Evolutionary conservation across 148 eudicot species (phyloP).

Genomic region (Suaeda aralocaspica): DNA sequence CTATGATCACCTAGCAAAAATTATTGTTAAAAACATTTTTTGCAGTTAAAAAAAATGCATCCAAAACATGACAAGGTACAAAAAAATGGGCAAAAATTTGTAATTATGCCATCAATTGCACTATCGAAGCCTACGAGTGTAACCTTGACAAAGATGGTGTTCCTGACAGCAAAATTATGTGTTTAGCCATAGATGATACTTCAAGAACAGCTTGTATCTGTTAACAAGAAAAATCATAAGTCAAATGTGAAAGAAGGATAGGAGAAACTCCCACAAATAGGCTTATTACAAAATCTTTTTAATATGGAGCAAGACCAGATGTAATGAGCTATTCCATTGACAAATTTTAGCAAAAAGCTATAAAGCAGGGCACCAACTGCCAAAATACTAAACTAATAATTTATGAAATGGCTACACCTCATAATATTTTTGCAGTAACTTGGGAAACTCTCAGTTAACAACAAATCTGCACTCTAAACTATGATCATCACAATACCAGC

Average conservation of each 20-base stretch:
- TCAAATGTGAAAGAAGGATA: background rate
- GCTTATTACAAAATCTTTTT: background rate
- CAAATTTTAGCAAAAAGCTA: background rate
- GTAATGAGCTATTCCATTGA: background rate
- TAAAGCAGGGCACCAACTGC: background rate
- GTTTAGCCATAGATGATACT: slow-evolving; percentile 63
- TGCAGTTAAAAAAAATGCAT: slow-evolving; percentile 9
- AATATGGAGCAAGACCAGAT: slow-evolving; percentile 1
- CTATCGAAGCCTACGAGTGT: slow-evolving; percentile 27
- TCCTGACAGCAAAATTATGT: slow-evolving; percentile 77
- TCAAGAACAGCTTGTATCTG: slow-evolving; percentile 84
- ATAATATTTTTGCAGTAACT: background rate
- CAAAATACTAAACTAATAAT: background rate
- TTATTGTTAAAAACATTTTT: slow-evolving; percentile 19
- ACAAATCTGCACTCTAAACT: background rate
- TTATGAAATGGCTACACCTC: too few relatives aligned
- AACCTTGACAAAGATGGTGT: slow-evolving; percentile 99
- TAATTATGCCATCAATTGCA: slow-evolving; percentile 3
- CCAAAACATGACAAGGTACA: slow-evolving; percentile 15
- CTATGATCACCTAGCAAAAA: slow-evolving; percentile 86
- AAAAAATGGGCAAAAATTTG: background rate
- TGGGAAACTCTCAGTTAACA: background rate
- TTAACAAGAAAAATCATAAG: slow-evolving; percentile 11
- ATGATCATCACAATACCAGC: background rate
- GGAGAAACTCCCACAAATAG: background rate